Percentiles rank a stretch among this genome's conserved stretches.
phyloP scores from a whole-genome alignment of 2,329 filamentous ascomycete genomes.

The Calonectria hawksworthii region DNA sequence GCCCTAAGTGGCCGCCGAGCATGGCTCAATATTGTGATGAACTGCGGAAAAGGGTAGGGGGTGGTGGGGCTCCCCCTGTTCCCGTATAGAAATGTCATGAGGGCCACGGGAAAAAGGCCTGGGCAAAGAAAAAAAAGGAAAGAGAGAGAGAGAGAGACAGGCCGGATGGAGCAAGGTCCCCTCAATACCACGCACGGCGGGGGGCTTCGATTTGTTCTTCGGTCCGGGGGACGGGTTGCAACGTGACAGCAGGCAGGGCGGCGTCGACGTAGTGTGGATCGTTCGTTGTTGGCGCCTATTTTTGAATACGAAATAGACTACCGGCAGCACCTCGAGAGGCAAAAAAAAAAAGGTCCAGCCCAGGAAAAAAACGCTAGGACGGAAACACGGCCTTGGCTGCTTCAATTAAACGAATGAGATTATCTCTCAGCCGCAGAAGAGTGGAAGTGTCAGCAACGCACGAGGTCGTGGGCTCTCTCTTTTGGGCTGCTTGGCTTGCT shows the following conservation, averaged over 20 bases:
- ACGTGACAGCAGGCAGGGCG: conserved; percentile 10
- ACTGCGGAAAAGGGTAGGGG: neutral
- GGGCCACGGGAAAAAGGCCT: neutral
- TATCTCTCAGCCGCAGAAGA: conserved; percentile 9
- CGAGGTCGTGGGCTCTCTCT: neutral
- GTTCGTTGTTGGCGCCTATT: conserved; percentile 12
- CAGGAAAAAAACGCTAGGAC: neutral
- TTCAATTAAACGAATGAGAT: conserved; percentile 6
- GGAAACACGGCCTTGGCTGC: conserved; percentile 1
- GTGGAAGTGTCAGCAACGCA: neutral
- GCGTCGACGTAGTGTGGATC: neutral
- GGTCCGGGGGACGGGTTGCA: neutral
- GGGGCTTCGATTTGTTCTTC: neutral
- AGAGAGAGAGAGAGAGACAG: neutral
- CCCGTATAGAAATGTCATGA: neutral
- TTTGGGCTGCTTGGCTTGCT: too few species aligned
- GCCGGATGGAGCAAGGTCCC: neutral
- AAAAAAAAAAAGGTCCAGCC: neutral
- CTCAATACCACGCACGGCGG: neutral
- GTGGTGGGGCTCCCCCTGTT: neutral
- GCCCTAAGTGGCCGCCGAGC: conserved; percentile 4
- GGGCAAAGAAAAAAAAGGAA: neutral
- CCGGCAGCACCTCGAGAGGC: neutral
- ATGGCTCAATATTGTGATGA: conserved; percentile 9
- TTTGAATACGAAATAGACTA: conserved; percentile 20